A percentile compares a stretch with the other conserved stretches of the same genome.
Evolutionary conservation across 1,284 basidiomycete genomes (phyloP).

Genomic region (Cryptococcus maquisensis): DNA sequence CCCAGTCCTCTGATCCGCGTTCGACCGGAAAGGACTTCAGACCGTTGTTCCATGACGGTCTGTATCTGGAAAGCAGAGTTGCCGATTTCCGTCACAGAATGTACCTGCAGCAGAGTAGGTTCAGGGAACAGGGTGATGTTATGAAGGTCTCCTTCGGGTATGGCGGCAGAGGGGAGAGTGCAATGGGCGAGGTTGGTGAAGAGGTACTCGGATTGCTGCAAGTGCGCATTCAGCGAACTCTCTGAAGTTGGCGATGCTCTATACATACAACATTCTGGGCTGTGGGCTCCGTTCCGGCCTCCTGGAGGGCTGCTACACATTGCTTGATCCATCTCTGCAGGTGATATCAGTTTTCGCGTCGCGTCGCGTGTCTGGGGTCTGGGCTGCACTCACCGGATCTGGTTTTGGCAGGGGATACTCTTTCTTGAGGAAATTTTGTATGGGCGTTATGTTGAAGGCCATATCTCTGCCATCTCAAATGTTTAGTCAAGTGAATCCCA

Average conservation of each 20-base stretch:
- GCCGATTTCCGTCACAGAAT: slow-evolving; percentile 39
- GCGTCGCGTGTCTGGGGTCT: background rate
- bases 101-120: slow-evolving; percentile 38
- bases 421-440: slow-evolving; percentile 19
- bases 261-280: slow-evolving; percentile 20
- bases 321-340: slow-evolving; percentile 26
- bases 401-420: slow-evolving; percentile 32
- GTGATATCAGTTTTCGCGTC: background rate
- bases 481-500: too few relatives aligned
- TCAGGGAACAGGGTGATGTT: slow-evolving; percentile 25
- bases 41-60: slow-evolving; percentile 39
- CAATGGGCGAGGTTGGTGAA: slow-evolving; percentile 30
- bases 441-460: slow-evolving; percentile 11
- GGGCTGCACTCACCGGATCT: slow-evolving; percentile 26
- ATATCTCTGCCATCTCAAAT: slow-evolving; percentile 1
- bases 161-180: slow-evolving; percentile 20
- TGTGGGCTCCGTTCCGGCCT: slow-evolving; percentile 19
- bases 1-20: slow-evolving; percentile 41
- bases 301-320: slow-evolving; percentile 23
- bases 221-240: slow-evolving; percentile 26
- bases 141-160: slow-evolving; percentile 20
- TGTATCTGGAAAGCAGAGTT: slow-evolving; percentile 41
- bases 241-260: background rate
- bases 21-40: slow-evolving; percentile 41
- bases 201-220: slow-evolving; percentile 34